Evolutionary conservation across 345 rosid genomes (phyloP).

Genomic region (Sisymbrium irio): DNA sequence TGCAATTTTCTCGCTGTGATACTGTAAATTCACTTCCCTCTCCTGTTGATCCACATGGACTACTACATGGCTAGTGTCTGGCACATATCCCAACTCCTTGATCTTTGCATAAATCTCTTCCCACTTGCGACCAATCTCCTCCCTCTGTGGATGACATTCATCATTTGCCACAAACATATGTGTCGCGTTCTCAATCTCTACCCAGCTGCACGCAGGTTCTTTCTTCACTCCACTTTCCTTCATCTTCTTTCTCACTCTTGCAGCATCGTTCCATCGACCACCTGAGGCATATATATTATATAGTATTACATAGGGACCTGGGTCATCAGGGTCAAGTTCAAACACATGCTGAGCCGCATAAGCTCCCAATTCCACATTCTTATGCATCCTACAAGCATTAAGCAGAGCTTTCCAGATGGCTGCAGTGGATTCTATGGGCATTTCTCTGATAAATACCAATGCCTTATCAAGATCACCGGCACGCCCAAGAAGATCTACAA

Average conservation of each 20-base stretch:
- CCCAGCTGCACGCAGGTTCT: constrained; percentile 69
- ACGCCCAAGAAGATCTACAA: constrained; percentile 73
- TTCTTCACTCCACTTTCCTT: constrained; percentile 51
- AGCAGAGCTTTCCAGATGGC: constrained; percentile 65
- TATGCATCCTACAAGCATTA: constrained; percentile 70
- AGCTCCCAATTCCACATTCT: constrained; percentile 53
- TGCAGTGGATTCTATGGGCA: constrained; percentile 56
- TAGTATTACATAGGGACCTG: constrained; percentile 56
- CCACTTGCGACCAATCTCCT: constrained; percentile 51
- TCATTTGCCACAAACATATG: constrained; percentile 67
- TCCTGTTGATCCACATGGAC: constrained; percentile 56
- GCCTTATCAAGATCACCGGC: constrained; percentile 54
- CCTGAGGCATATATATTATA: constrained; percentile 61
- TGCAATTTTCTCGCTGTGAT: constrained; percentile 74
- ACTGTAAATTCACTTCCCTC: constrained; percentile 56
- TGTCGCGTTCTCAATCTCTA: constrained; percentile 53
- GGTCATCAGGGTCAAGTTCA: constrained; percentile 53
- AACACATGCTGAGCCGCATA: constrained; percentile 56
- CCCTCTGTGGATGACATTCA: constrained; percentile 51
- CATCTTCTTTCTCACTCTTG: constrained; percentile 59
- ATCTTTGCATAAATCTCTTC: constrained; percentile 49
- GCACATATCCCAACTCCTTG: constrained; percentile 57
- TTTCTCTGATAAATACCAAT: constrained; percentile 43
- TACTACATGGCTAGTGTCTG: constrained; percentile 57
- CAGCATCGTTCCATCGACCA: constrained; percentile 59